Percentiles rank a stretch among this genome's conserved stretches.
Conservation (phyloP, 192 early-diverging fungal species). For the Phlyctochytrium arcticum region DNA sequence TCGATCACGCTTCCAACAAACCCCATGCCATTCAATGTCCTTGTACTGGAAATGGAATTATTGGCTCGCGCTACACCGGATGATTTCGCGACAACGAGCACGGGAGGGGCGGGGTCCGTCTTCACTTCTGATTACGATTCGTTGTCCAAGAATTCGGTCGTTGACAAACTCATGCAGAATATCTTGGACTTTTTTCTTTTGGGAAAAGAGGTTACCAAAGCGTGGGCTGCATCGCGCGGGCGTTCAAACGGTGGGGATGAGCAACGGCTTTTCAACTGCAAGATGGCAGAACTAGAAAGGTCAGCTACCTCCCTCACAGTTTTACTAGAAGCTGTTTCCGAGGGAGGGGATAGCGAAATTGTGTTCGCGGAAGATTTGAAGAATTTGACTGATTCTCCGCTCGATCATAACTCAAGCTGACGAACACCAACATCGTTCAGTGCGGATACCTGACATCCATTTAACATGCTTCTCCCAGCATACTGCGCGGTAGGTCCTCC, state of each 20-base stretch:
- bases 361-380: neutral
- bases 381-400: too few relatives aligned
- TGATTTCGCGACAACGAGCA: neutral
- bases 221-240: conserved; percentile 20
- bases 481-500: too few relatives aligned
- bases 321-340: neutral
- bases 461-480: neutral
- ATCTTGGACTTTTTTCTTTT: conserved; percentile 2
- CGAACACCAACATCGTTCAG: too few relatives aligned
- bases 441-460: neutral
- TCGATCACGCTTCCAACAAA: conserved; percentile 13
- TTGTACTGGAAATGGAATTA: conserved; percentile 24
- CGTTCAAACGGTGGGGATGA: neutral
- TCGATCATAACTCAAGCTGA: too few relatives aligned
- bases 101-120: neutral
- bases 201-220: neutral
- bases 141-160: neutral
- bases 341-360: conserved; percentile 5
- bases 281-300: neutral
- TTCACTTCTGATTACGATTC: too few relatives aligned
- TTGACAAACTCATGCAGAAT: neutral
- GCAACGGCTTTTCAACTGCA: neutral
- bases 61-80: conserved; percentile 17
- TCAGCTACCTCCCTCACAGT: neutral
- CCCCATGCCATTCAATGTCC: conserved; percentile 28